Percentiles rank a stretch among this genome's conserved stretches.
Evolutionary conservation across 352 stramenopile species (phyloP).

Genomic region (Phytophthora agathidicida): DNA sequence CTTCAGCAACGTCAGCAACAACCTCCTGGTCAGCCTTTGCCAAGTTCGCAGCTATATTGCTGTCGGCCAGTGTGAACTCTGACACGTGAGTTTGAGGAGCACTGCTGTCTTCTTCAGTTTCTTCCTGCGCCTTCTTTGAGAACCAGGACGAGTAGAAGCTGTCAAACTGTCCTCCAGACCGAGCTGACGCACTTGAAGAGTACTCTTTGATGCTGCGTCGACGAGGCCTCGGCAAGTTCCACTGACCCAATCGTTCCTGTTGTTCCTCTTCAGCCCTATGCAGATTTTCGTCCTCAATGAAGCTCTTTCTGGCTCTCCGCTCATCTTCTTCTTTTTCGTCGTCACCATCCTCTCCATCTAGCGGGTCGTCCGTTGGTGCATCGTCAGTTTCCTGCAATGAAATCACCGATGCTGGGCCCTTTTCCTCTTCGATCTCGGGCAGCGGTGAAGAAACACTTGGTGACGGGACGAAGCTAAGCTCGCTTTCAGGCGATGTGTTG

Average conservation of each 20-base stretch:
- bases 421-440: constrained; percentile 34
- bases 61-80: background rate
- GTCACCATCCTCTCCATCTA: constrained; percentile 56
- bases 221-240: constrained; percentile 61
- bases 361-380: constrained; percentile 12
- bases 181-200: constrained; percentile 45
- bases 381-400: constrained; percentile 4
- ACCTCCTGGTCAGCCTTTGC: background rate
- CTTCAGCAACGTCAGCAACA: background rate
- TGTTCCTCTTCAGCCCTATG: constrained; percentile 51
- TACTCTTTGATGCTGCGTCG: constrained; percentile 49
- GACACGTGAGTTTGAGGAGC: background rate
- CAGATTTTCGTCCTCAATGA: constrained; percentile 37
- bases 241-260: constrained; percentile 74
- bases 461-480: constrained; percentile 30
- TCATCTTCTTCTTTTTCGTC: constrained; percentile 51
- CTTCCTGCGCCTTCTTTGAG: constrained; percentile 56
- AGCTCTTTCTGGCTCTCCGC: constrained; percentile 26
- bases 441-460: constrained; percentile 28
- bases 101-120: constrained; percentile 27
- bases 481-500: constrained; percentile 29
- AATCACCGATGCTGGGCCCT: background rate
- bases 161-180: constrained; percentile 60
- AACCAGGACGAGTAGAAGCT: constrained; percentile 82
- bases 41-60: background rate